Evolutionary conservation across 169 alveolate genomes (phyloP), one percentile per base, ranked within the genome.

Genomic region (Cryptosporidium bovis): DNA sequence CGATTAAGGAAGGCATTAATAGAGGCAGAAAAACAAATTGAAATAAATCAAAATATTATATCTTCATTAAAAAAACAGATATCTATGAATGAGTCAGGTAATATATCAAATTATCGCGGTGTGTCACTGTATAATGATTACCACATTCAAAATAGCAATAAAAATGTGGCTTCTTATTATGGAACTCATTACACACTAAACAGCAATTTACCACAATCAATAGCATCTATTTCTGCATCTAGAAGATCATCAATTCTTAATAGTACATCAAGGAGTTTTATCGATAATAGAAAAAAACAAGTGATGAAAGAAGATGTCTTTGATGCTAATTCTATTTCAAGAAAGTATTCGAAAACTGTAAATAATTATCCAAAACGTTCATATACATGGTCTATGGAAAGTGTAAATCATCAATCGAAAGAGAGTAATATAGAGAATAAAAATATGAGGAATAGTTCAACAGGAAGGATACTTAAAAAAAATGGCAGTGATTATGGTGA

Each of bases 1-100:
- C 53, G 87, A 48, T 62, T 77, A 27, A 77, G 87, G 64, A 60
- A 77, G 46, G 40, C 56, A 20, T 62, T 77, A 27, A 77, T 60
- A 8, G 77, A 77, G 36, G 87, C 87, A 34, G 87, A 77, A 33
- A 77, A 46, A 33, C 87, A 77, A 29, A 77, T 77, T 77, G 87
- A 77, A 20, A 60, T 77, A 12, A 77, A 77, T 44, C 87, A 77
- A 48, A 77, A 66, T 33, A 64, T 77, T 16, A 77, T 77, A 3
- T 2, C 69, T 29, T 60, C 87, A 27, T 29, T 77, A 6, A 77
- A 77, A 33, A 77, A 44, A 60, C 87, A 77, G 27, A 58, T 77
- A 20, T 69, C 83, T 16, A 53, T 56, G n/a, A 69, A 29, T 16
- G 83, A 69, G 15, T 44, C 71, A 10, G 69, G 69, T 20, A 27